These are phyloP conservation scores for Neurospora pannonica DNA, from an alignment of 495 filamentous ascomycete species.

Conservation along the genomic window DNA sequence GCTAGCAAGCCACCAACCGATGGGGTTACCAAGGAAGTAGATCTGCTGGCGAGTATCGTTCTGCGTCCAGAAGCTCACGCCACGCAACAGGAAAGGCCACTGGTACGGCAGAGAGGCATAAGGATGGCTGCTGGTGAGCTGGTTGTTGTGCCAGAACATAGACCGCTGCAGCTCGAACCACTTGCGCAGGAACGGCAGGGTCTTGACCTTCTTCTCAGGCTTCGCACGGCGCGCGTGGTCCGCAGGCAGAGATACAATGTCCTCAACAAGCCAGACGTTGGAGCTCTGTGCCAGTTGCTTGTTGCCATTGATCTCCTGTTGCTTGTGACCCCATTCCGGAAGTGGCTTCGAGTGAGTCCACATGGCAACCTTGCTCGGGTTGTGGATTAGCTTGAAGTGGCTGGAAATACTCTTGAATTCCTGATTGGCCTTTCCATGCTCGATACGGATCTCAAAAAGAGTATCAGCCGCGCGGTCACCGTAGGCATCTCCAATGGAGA, in stretches of 20 bases:
- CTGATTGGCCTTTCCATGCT: conserved; percentile 71
- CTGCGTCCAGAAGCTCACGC: conserved; percentile 99
- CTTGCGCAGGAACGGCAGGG: conserved; percentile 80
- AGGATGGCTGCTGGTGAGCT: conserved; percentile 90
- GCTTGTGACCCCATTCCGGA: conserved; percentile 92
- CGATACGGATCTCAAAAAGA: conserved; percentile 85
- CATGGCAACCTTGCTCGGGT: conserved; percentile 92
- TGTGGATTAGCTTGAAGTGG: conserved; percentile 90
- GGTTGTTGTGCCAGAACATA: conserved; percentile 99
- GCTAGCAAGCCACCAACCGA: conserved; percentile 96
- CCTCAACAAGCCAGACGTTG: conserved; percentile 91
- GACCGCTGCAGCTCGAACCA: conserved; percentile 94
- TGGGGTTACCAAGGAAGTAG: conserved; percentile 94
- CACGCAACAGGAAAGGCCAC: conserved; percentile 93
- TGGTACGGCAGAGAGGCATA: conserved; percentile 92
- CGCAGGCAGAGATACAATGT: conserved; percentile 66
- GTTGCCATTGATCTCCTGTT: conserved; percentile 98
- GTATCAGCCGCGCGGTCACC: conserved; percentile 82
- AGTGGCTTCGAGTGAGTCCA: conserved; percentile 93
- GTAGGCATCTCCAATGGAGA: conserved; percentile 59
- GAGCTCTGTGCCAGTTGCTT: conserved; percentile 86
- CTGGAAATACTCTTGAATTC: conserved; percentile 82
- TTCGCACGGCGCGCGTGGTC: conserved; percentile 61
- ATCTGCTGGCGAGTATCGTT: conserved; percentile 94
- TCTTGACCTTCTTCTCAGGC: conserved; percentile 67